These are phyloP conservation scores for Aspergillus carlsbadensis DNA, from an alignment of 495 filamentous ascomycete species.

Conservation along the genomic window DNA sequence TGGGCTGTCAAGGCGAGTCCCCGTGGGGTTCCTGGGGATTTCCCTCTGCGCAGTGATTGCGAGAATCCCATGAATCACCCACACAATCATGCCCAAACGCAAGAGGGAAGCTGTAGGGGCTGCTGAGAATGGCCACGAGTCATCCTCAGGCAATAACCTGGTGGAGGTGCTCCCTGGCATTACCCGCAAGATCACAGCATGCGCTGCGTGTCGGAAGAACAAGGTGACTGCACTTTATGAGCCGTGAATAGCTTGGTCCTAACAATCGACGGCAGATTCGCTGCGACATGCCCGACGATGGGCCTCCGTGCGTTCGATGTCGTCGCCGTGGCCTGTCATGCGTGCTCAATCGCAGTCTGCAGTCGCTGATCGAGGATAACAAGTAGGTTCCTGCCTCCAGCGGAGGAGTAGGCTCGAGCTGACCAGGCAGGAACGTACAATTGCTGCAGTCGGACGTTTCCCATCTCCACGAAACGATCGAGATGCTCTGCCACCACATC, in stretches of 20 bases:
- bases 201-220: conserved; percentile 45
- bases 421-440: conserved; percentile 22
- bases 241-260: neutral
- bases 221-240: conserved; percentile 24
- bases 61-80: neutral
- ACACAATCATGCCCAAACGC: conserved; percentile 1
- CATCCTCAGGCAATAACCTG: neutral
- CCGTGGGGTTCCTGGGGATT: neutral
- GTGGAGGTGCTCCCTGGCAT: conserved; percentile 34
- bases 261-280: conserved; percentile 33
- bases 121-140: neutral
- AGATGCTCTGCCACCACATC: conserved; percentile 9
- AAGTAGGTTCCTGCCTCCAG: conserved; percentile 14
- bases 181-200: conserved; percentile 46
- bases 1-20: neutral
- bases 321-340: conserved; percentile 38
- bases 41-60: neutral
- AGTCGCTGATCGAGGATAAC: conserved; percentile 40
- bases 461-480: conserved; percentile 1
- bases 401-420: neutral
- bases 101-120: neutral
- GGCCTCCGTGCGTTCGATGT: conserved; percentile 41
- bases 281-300: conserved; percentile 40
- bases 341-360: conserved; percentile 45
- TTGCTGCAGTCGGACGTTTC: conserved; percentile 16